Conservation (phyloP, 2,329 filamentous ascomycete genomes). For the Aspergillus persii region DNA sequence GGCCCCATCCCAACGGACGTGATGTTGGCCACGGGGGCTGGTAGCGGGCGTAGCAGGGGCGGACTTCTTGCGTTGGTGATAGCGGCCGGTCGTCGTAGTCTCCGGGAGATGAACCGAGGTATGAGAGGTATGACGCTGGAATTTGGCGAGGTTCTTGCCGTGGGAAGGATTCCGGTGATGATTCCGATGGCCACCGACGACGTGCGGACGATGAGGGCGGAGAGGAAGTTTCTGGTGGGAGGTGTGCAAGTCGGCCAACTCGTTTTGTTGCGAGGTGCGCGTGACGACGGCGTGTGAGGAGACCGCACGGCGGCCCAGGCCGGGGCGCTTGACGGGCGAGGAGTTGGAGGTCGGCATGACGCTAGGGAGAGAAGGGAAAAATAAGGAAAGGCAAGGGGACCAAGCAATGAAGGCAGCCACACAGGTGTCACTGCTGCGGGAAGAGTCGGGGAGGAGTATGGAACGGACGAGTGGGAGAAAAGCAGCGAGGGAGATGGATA, state of each 20-base stretch:
- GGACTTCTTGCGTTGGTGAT: constrained; percentile 48
- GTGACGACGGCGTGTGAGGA: constrained; percentile 42
- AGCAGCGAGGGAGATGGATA: neutral
- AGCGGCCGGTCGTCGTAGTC: constrained; percentile 22
- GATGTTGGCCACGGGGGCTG: constrained; percentile 38
- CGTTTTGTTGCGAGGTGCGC: constrained; percentile 31
- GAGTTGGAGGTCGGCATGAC: constrained; percentile 30
- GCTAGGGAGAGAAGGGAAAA: constrained; percentile 3
- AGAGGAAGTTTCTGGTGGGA: constrained; percentile 34
- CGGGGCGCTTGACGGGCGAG: constrained; percentile 41
- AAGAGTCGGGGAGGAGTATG: neutral
- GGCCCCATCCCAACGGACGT: constrained; percentile 45
- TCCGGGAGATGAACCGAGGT: constrained; percentile 32
- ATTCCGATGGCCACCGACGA: constrained; percentile 39
- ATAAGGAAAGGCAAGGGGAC: constrained; percentile 1
- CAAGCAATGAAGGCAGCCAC: neutral
- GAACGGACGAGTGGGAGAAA: neutral
- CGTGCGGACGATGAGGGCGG: constrained; percentile 41
- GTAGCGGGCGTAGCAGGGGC: constrained; percentile 43
- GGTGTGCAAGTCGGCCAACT: constrained; percentile 29
- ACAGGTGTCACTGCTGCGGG: constrained; percentile 1
- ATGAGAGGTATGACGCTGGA: constrained; percentile 33
- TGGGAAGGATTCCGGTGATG: constrained; percentile 45
- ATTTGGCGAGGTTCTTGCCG: constrained; percentile 45
- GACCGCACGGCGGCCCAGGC: constrained; percentile 39